Conservation (phyloP, 345 rosid species). For the Odontarrhena argentea region DNA sequence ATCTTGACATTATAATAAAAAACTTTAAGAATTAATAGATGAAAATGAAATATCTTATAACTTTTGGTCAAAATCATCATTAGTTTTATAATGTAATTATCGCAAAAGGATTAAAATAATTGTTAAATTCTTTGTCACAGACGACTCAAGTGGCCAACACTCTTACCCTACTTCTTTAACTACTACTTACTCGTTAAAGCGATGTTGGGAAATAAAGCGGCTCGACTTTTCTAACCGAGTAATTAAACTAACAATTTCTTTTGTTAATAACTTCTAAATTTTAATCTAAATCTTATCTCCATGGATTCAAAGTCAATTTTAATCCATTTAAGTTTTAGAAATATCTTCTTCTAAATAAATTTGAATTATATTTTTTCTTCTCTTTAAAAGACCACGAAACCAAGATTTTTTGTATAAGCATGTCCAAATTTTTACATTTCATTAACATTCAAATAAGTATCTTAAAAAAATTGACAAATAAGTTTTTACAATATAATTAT, state of each 20-base stretch:
- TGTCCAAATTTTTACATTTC: too few relatives aligned
- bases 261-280: too few relatives aligned
- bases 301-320: too few relatives aligned
- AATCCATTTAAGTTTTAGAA: too few relatives aligned
- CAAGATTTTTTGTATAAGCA: too few relatives aligned
- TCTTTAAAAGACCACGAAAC: too few relatives aligned
- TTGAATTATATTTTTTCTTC: too few relatives aligned
- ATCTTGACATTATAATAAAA: constrained; percentile 24
- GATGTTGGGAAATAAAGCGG: constrained; percentile 37
- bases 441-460: too few relatives aligned
- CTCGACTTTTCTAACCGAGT: constrained; percentile 36
- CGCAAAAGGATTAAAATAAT: constrained; percentile 28
- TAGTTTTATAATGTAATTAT: constrained; percentile 23
- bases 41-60: constrained; percentile 24
- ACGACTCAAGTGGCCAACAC: constrained; percentile 42
- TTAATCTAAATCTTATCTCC: too few relatives aligned
- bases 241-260: not conserved
- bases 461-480: too few relatives aligned
- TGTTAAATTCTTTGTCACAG: constrained; percentile 32
- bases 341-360: too few relatives aligned
- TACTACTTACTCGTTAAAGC: constrained; percentile 42
- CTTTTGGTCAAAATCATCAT: constrained; percentile 35
- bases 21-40: constrained; percentile 26
- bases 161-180: constrained; percentile 45
- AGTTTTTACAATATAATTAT: too few relatives aligned